Evolutionary conservation across 2,329 filamentous ascomycete genomes (phyloP).

Genomic region (Pleoardoris graminearum): DNA sequence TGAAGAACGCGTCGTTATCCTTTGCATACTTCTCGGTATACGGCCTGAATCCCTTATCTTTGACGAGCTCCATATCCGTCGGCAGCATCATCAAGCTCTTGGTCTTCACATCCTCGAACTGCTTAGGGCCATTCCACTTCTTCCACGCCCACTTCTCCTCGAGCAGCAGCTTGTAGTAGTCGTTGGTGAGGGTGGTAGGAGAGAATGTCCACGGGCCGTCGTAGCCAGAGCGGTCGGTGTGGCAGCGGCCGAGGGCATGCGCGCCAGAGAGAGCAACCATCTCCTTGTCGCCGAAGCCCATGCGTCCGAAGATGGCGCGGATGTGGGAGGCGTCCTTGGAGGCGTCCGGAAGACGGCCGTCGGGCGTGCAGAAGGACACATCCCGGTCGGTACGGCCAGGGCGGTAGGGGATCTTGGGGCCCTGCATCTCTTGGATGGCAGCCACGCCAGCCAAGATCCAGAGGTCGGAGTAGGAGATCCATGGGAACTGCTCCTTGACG

Average conservation of each 20-base stretch:
- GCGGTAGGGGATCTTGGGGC: conserved; percentile 83
- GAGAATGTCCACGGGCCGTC: conserved; percentile 82
- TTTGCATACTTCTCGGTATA: conserved; percentile 86
- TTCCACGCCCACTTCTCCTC: conserved; percentile 94
- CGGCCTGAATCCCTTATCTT: conserved; percentile 83
- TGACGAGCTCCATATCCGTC: conserved; percentile 81
- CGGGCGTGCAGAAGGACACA: conserved; percentile 82
- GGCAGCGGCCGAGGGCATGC: conserved; percentile 85
- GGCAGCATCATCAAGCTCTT: conserved; percentile 98
- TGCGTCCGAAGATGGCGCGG: conserved; percentile 89
- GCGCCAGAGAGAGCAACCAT: conserved; percentile 87
- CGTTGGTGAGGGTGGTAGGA: conserved; percentile 84
- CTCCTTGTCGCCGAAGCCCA: conserved; percentile 97
- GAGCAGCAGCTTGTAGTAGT: conserved; percentile 86
- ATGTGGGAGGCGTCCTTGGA: conserved; percentile 77
- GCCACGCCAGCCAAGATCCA: conserved; percentile 88
- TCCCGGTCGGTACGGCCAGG: conserved; percentile 84
- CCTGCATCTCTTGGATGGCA: conserved; percentile 94
- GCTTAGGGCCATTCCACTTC: conserved; percentile 94
- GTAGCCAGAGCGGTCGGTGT: conserved; percentile 85
- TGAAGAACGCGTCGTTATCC: conserved; percentile 90
- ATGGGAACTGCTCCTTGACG: conserved; percentile 87
- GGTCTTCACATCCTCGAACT: conserved; percentile 85
- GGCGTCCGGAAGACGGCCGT: conserved; percentile 86
- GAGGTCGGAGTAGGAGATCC: conserved; percentile 95